A percentile compares a stretch with the other conserved stretches of the same genome.
These are phyloP conservation scores for Verticillium klebahnii DNA, from an alignment of 2,329 filamentous ascomycete genomes.

Conservation along the genomic window DNA sequence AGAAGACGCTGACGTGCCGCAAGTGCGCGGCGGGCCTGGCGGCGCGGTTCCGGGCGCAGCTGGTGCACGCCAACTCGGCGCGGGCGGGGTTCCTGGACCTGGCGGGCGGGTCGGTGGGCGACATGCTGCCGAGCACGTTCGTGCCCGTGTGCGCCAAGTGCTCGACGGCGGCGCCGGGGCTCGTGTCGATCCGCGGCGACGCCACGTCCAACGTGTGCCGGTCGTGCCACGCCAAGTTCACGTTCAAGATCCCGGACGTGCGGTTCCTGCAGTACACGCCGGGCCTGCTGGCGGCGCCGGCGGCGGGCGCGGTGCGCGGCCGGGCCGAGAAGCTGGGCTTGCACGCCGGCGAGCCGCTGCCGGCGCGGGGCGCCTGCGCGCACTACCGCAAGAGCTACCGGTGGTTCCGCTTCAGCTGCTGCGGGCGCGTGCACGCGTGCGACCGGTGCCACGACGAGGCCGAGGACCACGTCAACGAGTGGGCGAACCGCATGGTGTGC, in stretches of 20 bases:
- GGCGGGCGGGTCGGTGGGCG: conserved; percentile 67
- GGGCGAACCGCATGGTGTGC: conserved; percentile 81
- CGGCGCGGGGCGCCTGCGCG: conserved; percentile 45
- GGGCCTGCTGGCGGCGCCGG: conserved; percentile 36
- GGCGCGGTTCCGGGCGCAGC: conserved; percentile 57
- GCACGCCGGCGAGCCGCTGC: conserved; percentile 51
- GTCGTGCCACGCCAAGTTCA: conserved; percentile 75
- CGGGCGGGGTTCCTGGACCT: conserved; percentile 76
- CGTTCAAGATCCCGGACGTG: conserved; percentile 71
- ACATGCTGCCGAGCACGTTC: conserved; percentile 77
- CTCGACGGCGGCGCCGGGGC: conserved; percentile 63
- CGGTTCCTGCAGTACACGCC: conserved; percentile 70
- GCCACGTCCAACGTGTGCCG: conserved; percentile 70
- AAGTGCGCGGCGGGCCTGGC: conserved; percentile 52
- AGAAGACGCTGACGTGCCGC: conserved; percentile 50
- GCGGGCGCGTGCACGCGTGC: conserved; percentile 53
- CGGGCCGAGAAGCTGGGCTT: conserved; percentile 52
- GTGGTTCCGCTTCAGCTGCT: conserved; percentile 65
- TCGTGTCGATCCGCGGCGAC: conserved; percentile 71
- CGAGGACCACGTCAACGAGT: conserved; percentile 71
- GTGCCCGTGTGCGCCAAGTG: conserved; percentile 73
- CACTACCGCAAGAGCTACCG: conserved; percentile 57
- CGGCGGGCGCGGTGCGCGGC: conserved; percentile 33
- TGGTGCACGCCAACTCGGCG: conserved; percentile 69
- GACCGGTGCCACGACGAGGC: conserved; percentile 71